Percentiles rank a stretch among this genome's conserved stretches.
Conservation (phyloP, 495 filamentous ascomycete genomes). For the Annulohypoxylon bovei region DNA sequence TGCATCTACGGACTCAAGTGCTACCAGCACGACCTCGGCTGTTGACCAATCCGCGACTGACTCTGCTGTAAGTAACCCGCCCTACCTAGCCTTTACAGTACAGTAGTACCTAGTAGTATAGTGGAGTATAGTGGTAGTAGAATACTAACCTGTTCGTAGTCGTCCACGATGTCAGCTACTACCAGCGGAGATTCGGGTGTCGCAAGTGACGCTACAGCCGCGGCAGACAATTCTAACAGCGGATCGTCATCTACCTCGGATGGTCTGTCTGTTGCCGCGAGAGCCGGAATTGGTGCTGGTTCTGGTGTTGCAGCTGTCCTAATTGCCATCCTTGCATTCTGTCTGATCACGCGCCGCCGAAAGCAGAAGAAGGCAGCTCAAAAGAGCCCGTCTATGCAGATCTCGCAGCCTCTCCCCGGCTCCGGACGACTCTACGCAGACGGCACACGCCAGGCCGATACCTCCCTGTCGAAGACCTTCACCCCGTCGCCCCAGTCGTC, state of each 20-base stretch:
- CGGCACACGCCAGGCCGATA: conserved; percentile 29
- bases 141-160: conserved; percentile 25
- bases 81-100: too few species aligned
- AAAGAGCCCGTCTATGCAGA: conserved; percentile 45
- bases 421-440: conserved; percentile 49
- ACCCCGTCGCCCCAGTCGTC: conserved; percentile 5
- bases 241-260: background rate
- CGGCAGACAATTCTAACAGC: conserved; percentile 12
- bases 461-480: conserved; percentile 31
- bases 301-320: conserved; percentile 47
- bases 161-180: conserved; percentile 12
- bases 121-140: too few species aligned
- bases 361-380: conserved; percentile 34
- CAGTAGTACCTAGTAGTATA: too few species aligned
- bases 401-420: conserved; percentile 55
- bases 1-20: conserved; percentile 9
- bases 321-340: conserved; percentile 42
- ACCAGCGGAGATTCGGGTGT: conserved; percentile 9
- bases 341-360: conserved; percentile 46
- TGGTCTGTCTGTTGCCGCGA: conserved; percentile 47
- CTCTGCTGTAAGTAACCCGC: conserved; percentile 28
- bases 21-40: conserved; percentile 6
- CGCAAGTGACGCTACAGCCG: conserved; percentile 27
- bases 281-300: conserved; percentile 58
- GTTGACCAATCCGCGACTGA: conserved; percentile 12